Evolutionary conservation across 805 yeast species (phyloP).

Genomic region (Teunomyces barrocoloradensis): DNA sequence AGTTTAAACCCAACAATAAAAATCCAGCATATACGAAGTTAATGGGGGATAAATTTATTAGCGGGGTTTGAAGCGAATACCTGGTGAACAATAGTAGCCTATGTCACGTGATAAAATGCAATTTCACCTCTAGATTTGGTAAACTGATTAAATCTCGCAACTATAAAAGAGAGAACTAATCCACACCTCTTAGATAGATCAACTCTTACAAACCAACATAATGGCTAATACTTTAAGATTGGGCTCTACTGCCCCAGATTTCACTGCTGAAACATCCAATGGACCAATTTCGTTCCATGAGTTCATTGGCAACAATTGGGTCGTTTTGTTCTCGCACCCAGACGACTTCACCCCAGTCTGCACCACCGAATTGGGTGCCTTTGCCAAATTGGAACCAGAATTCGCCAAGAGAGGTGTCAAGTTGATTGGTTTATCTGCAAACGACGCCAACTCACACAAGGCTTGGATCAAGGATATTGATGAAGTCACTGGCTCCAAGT

Average conservation of each 20-base stretch:
- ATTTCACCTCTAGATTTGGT: background rate
- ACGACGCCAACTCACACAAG: constrained; percentile 73
- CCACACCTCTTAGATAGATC: background rate
- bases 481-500: constrained; percentile 73
- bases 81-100: background rate
- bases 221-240: constrained; percentile 47
- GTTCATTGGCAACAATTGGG: constrained; percentile 83
- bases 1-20: too few relatives aligned
- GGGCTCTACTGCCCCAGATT: constrained; percentile 86
- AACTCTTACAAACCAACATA: background rate
- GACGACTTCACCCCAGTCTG: constrained; percentile 97
- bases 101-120: constrained; percentile 3
- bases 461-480: constrained; percentile 91
- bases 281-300: constrained; percentile 88
- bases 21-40: too few relatives aligned
- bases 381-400: constrained; percentile 84
- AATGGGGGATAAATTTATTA: too few relatives aligned
- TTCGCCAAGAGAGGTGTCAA: constrained; percentile 82
- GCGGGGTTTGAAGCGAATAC: background rate
- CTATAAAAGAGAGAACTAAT: background rate
- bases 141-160: background rate
- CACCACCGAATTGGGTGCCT: constrained; percentile 94
- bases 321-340: constrained; percentile 88
- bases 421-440: constrained; percentile 87
- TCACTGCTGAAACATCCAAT: constrained; percentile 74